These are phyloP conservation scores for Arctium lappa DNA, from an alignment of 129 eudicot genomes.

Conservation along the genomic window DNA sequence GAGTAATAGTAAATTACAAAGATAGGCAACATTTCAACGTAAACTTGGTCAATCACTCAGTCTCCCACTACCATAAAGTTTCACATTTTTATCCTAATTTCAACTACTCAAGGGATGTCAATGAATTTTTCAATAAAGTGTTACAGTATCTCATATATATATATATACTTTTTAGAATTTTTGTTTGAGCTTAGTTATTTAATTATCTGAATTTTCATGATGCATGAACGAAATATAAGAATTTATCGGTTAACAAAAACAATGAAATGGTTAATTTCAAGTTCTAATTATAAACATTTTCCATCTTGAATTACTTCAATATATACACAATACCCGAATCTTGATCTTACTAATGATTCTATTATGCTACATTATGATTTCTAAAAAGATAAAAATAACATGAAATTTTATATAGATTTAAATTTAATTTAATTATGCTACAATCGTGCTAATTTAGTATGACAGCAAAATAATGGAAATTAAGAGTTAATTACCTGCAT, in stretches of 20 bases:
- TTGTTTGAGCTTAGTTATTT: background rate
- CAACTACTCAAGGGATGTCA: constrained; percentile 28
- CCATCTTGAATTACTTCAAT: background rate
- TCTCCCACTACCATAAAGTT: constrained; percentile 40
- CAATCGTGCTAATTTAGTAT: background rate
- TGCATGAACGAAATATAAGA: constrained; percentile 1
- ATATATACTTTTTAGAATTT: background rate
- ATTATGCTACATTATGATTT: background rate
- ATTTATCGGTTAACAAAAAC: background rate
- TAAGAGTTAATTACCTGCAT: constrained; percentile 69
- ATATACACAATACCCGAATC: background rate
- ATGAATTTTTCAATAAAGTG: constrained; percentile 21
- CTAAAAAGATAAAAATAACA: background rate
- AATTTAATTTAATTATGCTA: background rate
- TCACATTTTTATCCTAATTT: constrained; percentile 18
- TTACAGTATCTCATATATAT: constrained; percentile 11
- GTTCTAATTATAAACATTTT: background rate
- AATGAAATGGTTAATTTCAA: background rate
- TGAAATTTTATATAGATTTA: background rate
- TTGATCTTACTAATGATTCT: background rate
- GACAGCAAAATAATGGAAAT: background rate
- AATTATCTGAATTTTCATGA: background rate
- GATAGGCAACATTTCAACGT: constrained; percentile 20
- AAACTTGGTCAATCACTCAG: constrained; percentile 31
- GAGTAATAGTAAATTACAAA: constrained; percentile 19